phyloP scores from a whole-genome alignment of 306 rosid species.

The Prinsepia uniflora region DNA sequence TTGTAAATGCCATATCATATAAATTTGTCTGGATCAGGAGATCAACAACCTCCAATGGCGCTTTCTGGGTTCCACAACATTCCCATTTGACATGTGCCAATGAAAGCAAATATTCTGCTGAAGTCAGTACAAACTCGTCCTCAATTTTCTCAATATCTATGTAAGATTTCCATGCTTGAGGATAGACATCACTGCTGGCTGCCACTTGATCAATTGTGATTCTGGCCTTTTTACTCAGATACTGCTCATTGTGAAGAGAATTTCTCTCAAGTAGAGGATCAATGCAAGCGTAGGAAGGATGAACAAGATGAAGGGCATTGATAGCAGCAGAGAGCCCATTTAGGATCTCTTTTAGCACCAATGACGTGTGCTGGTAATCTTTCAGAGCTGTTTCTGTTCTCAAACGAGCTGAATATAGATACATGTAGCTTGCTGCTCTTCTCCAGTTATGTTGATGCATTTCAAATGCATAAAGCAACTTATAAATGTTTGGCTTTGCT shows the following conservation, averaged over 20 bases:
- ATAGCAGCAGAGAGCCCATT: conserved; percentile 81
- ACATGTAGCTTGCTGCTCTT: conserved; percentile 77
- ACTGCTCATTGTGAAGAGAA: conserved; percentile 43
- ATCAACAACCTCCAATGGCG: conserved; percentile 67
- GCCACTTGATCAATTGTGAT: conserved; percentile 47
- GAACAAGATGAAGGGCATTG: conserved; percentile 87
- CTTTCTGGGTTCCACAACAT: conserved; percentile 52
- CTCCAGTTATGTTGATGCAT: conserved; percentile 88
- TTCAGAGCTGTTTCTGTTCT: conserved; percentile 52
- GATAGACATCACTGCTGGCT: conserved; percentile 40
- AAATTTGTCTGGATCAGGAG: conserved; percentile 65
- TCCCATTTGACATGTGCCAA: conserved; percentile 63
- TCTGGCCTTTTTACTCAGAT: conserved; percentile 75
- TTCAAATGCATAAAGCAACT: conserved; percentile 91
- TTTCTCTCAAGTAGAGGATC: conserved; percentile 57
- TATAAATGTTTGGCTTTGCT: conserved; percentile 82
- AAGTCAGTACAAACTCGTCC: conserved; percentile 74
- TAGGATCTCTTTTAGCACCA: conserved; percentile 69
- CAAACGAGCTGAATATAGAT: conserved; percentile 75
- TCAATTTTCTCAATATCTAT: conserved; percentile 72
- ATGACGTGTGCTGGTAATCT: conserved; percentile 51
- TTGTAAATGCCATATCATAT: conserved; percentile 70
- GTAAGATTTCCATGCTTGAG: conserved; percentile 45
- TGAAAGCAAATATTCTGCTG: conserved; percentile 79
- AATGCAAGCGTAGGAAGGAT: conserved; percentile 80